These are phyloP conservation scores for Aspergillus caelatus DNA, from an alignment of 2,329 filamentous ascomycete genomes.

Conservation along the genomic window DNA sequence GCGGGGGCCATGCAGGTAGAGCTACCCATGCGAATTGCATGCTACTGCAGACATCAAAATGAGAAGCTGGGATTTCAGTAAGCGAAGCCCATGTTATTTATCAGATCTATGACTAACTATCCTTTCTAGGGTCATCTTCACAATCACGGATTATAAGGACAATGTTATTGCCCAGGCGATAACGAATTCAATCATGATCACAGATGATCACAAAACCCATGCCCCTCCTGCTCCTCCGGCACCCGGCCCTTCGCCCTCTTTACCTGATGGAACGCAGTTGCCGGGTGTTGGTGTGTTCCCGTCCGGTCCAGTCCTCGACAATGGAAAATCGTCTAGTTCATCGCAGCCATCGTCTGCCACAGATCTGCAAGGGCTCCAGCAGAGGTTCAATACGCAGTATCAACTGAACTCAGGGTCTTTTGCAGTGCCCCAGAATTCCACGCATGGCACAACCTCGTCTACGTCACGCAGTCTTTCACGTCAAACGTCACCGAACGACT, in stretches of 20 bases:
- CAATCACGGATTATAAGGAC: slow-evolving; percentile 78
- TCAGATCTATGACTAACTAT: slow-evolving; percentile 8
- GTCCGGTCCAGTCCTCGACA: slow-evolving; percentile 35
- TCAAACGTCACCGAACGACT: slow-evolving; percentile 70
- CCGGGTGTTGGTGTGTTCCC: slow-evolving; percentile 49
- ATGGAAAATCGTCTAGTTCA: slow-evolving; percentile 32
- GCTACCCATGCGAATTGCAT: slow-evolving; percentile 92
- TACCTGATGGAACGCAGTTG: slow-evolving; percentile 44
- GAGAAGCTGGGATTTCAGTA: slow-evolving; percentile 85
- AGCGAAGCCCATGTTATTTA: slow-evolving; percentile 22
- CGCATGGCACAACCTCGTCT: slow-evolving; percentile 22
- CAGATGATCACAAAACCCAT: slow-evolving; percentile 95
- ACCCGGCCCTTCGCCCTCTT: slow-evolving; percentile 36
- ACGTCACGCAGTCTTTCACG: slow-evolving; percentile 68
- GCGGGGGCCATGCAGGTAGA: slow-evolving; percentile 74
- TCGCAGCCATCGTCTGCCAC: slow-evolving; percentile 59
- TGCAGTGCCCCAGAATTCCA: slow-evolving; percentile 39
- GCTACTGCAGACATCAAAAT: slow-evolving; percentile 92
- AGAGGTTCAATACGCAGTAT: slow-evolving; percentile 51
- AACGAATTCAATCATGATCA: slow-evolving; percentile 90
- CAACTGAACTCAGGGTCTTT: slow-evolving; percentile 44
- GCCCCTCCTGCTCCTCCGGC: slow-evolving; percentile 45
- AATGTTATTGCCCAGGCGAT: slow-evolving; percentile 81
- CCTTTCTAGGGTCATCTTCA: slow-evolving; percentile 75
- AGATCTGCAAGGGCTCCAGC: slow-evolving; percentile 64